Evolutionary conservation across 1,284 basidiomycete species (phyloP).

Genomic region (Afroboletus lepidellus): DNA sequence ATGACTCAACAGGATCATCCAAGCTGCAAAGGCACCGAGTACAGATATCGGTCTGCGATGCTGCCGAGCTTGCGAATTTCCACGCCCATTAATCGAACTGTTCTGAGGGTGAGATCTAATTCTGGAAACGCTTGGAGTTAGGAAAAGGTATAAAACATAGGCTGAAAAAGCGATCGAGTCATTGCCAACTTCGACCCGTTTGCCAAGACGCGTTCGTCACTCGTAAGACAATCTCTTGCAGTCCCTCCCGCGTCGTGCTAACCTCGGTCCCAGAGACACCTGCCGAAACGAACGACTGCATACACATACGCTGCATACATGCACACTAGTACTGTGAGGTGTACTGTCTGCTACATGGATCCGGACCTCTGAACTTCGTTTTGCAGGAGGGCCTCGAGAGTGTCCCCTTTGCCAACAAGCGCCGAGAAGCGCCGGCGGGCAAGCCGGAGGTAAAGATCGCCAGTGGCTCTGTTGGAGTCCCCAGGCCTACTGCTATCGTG

Average conservation of each 20-base stretch:
- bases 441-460: slow-evolving; percentile 6
- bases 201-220: neutral
- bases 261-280: neutral
- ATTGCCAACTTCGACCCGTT: neutral
- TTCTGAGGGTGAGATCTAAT: neutral
- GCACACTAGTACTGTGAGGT: slow-evolving; percentile 4
- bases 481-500: slow-evolving; percentile 4
- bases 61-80: too few relatives aligned
- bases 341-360: neutral
- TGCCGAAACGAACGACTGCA: neutral
- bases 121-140: neutral
- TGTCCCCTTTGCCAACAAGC: neutral
- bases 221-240: neutral
- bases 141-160: slow-evolving; percentile 12
- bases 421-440: slow-evolving; percentile 6
- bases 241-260: neutral
- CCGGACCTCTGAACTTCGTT: slow-evolving; percentile 3
- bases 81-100: neutral
- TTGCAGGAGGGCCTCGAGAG: slow-evolving; percentile 4
- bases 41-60: too few relatives aligned
- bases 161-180: neutral
- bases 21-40: too few relatives aligned
- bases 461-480: neutral
- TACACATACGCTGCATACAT: neutral
- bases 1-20: too few relatives aligned